These are phyloP conservation scores for Didymellaceae sp. DNA, from an alignment of 2,329 filamentous ascomycete genomes.

Conservation along the genomic window DNA sequence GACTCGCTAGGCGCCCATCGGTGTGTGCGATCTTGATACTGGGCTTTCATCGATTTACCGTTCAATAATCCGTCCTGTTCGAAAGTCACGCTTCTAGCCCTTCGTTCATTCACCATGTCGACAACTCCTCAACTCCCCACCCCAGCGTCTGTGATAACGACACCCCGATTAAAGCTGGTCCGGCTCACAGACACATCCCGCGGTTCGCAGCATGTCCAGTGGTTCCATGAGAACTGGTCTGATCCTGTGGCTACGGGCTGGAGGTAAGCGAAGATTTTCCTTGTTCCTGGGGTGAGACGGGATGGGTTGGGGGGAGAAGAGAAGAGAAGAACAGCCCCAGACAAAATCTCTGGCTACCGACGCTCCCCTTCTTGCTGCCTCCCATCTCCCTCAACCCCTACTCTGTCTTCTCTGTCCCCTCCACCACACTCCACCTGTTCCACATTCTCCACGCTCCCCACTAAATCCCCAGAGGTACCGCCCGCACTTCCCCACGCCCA, in stretches of 20 bases:
- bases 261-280: too few species aligned
- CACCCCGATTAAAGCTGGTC: slow-evolving; percentile 32
- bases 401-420: too few species aligned
- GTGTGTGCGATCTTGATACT: not conserved
- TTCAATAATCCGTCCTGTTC: too few species aligned
- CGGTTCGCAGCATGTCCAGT: slow-evolving; percentile 31
- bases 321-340: too few species aligned
- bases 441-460: not conserved
- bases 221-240: slow-evolving; percentile 38
- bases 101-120: not conserved
- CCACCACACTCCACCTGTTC: not conserved
- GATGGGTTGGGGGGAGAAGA: too few species aligned
- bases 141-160: slow-evolving; percentile 19
- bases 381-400: not conserved
- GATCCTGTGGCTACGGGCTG: slow-evolving; percentile 32
- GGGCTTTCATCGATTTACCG: too few species aligned
- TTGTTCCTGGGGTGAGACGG: too few species aligned
- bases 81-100: too few species aligned
- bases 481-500: not conserved
- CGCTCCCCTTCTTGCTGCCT: too few species aligned
- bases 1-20: too few species aligned
- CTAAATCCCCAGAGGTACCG: not conserved
- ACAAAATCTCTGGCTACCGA: too few species aligned
- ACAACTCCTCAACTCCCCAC: not conserved
- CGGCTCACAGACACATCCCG: slow-evolving; percentile 28